These are phyloP conservation scores for Ceriops decandra DNA, from an alignment of 345 rosid genomes.

Conservation along the genomic window DNA sequence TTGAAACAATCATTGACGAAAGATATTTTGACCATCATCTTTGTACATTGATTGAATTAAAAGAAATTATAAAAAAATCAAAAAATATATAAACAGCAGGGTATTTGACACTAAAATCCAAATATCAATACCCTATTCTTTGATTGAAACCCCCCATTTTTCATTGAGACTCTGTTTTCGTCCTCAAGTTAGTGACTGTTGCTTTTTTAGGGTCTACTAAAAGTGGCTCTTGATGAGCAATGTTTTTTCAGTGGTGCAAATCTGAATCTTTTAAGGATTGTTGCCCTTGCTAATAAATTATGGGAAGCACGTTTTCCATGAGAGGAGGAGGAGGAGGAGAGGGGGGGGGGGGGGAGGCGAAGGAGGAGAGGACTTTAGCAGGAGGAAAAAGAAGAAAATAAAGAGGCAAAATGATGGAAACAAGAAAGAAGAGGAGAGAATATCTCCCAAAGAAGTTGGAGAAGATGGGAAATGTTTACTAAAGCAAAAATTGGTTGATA, in stretches of 20 bases:
- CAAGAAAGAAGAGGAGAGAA: too few species aligned
- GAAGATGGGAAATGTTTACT: background rate
- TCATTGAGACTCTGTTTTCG: too few species aligned
- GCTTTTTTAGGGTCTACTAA: background rate
- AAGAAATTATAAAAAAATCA: too few species aligned
- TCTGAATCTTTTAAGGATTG: constrained; percentile 91
- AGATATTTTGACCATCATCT: too few species aligned
- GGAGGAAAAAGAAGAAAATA: constrained; percentile 10
- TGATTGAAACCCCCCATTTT: too few species aligned
- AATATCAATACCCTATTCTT: too few species aligned
- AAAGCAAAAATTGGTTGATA: constrained; percentile 30
- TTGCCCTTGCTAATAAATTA: constrained; percentile 71
- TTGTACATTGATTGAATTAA: too few species aligned
- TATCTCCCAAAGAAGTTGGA: too few species aligned
- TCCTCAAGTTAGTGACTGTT: too few species aligned
- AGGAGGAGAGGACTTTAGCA: background rate
- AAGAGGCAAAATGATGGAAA: background rate
- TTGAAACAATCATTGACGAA: too few species aligned
- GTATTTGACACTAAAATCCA: too few species aligned
- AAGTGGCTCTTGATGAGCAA: constrained; percentile 59
- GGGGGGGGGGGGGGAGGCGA: background rate
- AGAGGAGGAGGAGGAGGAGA: constrained; percentile 11
- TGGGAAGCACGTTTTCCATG: constrained; percentile 52
- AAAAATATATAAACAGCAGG: too few species aligned
- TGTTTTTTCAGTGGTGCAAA: constrained; percentile 84